A percentile compares a stretch with the other conserved stretches of the same genome.
phyloP scores from a whole-genome alignment of 805 yeast species.

The Geotrichum ghanense region DNA sequence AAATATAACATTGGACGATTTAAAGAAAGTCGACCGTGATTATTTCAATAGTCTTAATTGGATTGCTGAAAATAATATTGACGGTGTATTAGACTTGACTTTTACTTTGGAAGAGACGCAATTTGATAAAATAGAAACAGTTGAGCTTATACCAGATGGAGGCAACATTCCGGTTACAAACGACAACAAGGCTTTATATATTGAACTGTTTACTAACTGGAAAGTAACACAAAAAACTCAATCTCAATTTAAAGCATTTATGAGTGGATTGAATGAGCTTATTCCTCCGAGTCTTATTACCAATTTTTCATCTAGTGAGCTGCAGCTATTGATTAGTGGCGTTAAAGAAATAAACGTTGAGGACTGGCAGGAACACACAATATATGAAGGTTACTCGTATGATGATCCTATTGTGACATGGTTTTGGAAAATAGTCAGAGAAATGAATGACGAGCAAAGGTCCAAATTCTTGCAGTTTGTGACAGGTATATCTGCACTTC shows the following conservation, averaged over 20 bases:
- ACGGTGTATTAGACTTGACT: conserved; percentile 75
- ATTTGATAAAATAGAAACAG: conserved; percentile 83
- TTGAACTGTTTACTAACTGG: conserved; percentile 93
- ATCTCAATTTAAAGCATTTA: conserved; percentile 91
- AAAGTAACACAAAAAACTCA: conserved; percentile 85
- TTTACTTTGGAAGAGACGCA: conserved; percentile 81
- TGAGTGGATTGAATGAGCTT: conserved; percentile 94
- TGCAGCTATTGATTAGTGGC: conserved; percentile 95
- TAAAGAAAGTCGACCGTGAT: conserved; percentile 98
- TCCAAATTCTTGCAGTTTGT: conserved; percentile 94
- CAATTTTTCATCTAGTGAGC: conserved; percentile 95
- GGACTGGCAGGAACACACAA: conserved; percentile 99
- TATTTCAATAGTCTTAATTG: conserved; percentile 90
- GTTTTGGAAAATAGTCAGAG: conserved; percentile 93
- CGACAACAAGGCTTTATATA: conserved; percentile 90
- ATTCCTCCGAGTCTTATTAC: conserved; percentile 94
- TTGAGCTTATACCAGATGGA: conserved; percentile 87
- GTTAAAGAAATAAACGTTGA: conserved; percentile 95
- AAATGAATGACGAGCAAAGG: conserved; percentile 94
- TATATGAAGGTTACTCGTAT: conserved; percentile 95
- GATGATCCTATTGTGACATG: conserved; percentile 93
- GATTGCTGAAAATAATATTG: conserved; percentile 91
- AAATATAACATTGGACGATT: conserved; percentile 88
- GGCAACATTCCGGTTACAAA: conserved; percentile 83
- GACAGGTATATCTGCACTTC: conserved; percentile 97